Base-by-base conservation (phyloP, 164 flowering plant species). In the Magnolia sinica region DNA sequence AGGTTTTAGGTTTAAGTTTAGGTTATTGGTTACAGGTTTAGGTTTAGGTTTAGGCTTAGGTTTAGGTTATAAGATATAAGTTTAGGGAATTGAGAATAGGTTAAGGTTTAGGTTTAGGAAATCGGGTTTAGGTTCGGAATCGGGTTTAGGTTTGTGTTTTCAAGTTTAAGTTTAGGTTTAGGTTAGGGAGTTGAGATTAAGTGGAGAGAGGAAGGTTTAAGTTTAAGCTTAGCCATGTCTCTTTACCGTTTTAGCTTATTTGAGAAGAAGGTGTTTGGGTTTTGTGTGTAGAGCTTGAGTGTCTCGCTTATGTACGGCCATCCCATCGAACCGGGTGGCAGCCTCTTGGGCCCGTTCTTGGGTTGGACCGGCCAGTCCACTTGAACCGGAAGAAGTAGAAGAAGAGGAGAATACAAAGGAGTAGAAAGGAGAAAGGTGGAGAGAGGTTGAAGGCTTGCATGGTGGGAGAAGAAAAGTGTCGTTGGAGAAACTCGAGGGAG, bases 271-370 rank as follows among this genome's bases (percentile, higher is more conserved):
- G 89, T 75, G 75, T 87, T 90, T 2, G 95, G 96, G 73, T 89
- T 85, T 66, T 93, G 82, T 37, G 93, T 79, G 83, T 91, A 93
- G 76, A 90, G 94, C 78, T 84, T 83, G 82, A 90, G 87, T 0
- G 96, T 93, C 76, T 93, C 98, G 29, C 98, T 96, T 9, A 93
- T 77, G 65, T 91, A 93, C 75, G 98, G 98, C 96, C 93, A 93
- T 6, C 95, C 98, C 94, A 91, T 85, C 7, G 98, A 91, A 55
- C 98, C 98, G 52, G 98, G 98, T 1, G 98, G 98, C 16, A 91
- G 81, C 58, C 77, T 84, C 9, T 83, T 84, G 75, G 78, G 24
- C 11, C 59, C 52, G 59, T 70, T 37, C 45, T 37, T 37, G 45
- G 45, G 45, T 37, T 37, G 45, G 45, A 37, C 45, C 45, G 8